Evolutionary conservation across 192 early-diverging fungal genomes (phyloP), one percentile per base, ranked within the genome.

Genomic region (Chytriomyces sp.): DNA sequence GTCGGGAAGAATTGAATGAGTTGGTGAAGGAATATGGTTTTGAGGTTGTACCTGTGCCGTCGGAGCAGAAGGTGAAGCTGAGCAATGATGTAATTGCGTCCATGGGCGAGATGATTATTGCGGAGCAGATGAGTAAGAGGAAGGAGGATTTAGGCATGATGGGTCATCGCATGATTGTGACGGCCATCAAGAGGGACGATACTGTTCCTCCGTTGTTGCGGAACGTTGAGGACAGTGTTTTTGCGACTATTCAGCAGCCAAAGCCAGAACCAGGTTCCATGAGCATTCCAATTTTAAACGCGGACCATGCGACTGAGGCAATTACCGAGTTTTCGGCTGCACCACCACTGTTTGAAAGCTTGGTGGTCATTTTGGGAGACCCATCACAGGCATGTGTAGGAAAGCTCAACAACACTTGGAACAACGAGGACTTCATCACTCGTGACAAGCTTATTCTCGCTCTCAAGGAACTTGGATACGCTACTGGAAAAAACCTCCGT

Each of bases 141-240:
- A 75, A 84, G 32, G 82, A 90, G 57, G 88, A 90, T 74, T 67
- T 88, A 57, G 89, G 89, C 2, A 90, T 90, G 87, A 89, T 89
- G 87, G 87, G 81, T 39, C 84, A 87, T 56, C 77, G 84, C 28
- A 65, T 83, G 40, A 33, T 85, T 66, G 39, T 84, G 5, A 78
- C 41, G 22, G 80, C 75, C 4, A n/a, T 62, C n/a, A 84, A 84
- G 68, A 74, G 72, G 19, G 52, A 37, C 5, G 58, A n/a, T 33
- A 37, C 17, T 38, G 37, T 32, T 12, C 67, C 64, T 72, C 22
- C 22, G 30, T 10, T 30, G 26, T 10, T 32, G 14, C 54, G 53
- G 39, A 34, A 12, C 12, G 39, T 62, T 22, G 28, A n/a, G 39
- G 26, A 33, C 14, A 73, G 60, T 70, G 72, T 54, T 33, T 5